Evolutionary conservation across 179 eudicot species (phyloP).

Genomic region (Actinidia chinensis): DNA sequence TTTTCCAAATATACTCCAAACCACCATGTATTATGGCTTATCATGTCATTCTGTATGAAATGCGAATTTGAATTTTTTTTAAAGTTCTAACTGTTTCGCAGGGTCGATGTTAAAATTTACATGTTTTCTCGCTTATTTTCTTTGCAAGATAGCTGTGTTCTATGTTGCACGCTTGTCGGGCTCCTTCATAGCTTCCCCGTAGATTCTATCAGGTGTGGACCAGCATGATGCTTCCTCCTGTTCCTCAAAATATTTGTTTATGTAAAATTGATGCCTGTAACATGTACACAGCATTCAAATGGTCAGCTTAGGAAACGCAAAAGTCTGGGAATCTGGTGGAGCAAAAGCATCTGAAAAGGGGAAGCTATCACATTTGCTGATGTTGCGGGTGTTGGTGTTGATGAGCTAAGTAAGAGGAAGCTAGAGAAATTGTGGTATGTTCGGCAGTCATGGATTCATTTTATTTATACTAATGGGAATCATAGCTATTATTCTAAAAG

Average conservation of each 20-base stretch:
- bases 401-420: constrained; percentile 97
- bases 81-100: neutral
- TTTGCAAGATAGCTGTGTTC: constrained; percentile 77
- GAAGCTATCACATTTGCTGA: constrained; percentile 85
- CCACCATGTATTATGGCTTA: neutral
- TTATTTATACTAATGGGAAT: neutral
- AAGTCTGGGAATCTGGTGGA: constrained; percentile 79
- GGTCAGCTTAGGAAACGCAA: constrained; percentile 81
- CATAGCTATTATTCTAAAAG: too few relatives aligned
- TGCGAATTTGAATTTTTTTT: constrained; percentile 1
- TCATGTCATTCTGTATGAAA: too few relatives aligned
- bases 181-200: constrained; percentile 74
- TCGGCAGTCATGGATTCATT: neutral
- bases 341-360: constrained; percentile 71
- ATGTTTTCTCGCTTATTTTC: constrained; percentile 1
- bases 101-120: neutral
- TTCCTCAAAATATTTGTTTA: neutral
- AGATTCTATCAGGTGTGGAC: constrained; percentile 79
- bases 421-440: constrained; percentile 94
- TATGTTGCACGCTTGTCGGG: constrained; percentile 75
- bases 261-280: neutral
- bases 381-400: constrained; percentile 98
- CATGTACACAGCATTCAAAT: constrained; percentile 49
- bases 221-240: neutral
- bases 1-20: neutral